phyloP scores from a whole-genome alignment of 176 grass and related monocot species.

The Alloteropsis semialata region DNA sequence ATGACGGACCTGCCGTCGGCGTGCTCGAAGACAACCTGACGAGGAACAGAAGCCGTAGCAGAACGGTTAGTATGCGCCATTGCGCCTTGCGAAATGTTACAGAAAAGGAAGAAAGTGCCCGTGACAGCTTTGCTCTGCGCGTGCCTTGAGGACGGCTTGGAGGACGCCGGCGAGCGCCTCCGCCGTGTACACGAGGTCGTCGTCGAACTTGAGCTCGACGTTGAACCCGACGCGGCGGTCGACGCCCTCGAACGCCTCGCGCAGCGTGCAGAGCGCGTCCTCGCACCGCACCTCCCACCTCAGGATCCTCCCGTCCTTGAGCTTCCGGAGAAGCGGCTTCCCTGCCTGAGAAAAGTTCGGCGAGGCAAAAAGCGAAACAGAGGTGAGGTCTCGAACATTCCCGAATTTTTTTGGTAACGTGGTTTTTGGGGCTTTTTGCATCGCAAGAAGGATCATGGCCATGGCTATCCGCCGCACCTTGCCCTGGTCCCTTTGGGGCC shows the following conservation, averaged over 20 bases:
- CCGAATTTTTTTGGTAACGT: too few species aligned
- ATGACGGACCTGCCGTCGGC: constrained; percentile 54
- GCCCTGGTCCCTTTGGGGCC: constrained; percentile 43
- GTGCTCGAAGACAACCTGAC: constrained; percentile 54
- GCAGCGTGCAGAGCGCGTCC: constrained; percentile 59
- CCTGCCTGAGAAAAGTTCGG: constrained; percentile 30
- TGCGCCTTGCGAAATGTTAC: too few species aligned
- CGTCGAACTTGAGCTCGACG: constrained; percentile 78
- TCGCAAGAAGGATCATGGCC: too few species aligned
- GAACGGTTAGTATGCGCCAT: too few species aligned
- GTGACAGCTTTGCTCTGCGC: not conserved
- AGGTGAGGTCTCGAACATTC: too few species aligned
- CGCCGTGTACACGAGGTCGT: constrained; percentile 46
- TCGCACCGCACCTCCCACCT: constrained; percentile 62
- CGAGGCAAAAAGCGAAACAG: too few species aligned
- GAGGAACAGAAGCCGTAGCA: too few species aligned
- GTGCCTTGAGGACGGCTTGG: constrained; percentile 44
- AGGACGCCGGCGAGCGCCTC: constrained; percentile 40
- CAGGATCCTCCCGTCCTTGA: constrained; percentile 61
- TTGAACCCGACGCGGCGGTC: constrained; percentile 67
- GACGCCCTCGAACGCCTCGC: constrained; percentile 59
- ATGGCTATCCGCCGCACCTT: too few species aligned
- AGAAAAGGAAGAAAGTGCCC: too few species aligned
- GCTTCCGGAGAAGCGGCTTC: constrained; percentile 61
- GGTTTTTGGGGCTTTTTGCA: too few species aligned